These are phyloP conservation scores for Gymnopilus junonius DNA, from an alignment of 768 basidiomycete genomes.

Conservation along the genomic window DNA sequence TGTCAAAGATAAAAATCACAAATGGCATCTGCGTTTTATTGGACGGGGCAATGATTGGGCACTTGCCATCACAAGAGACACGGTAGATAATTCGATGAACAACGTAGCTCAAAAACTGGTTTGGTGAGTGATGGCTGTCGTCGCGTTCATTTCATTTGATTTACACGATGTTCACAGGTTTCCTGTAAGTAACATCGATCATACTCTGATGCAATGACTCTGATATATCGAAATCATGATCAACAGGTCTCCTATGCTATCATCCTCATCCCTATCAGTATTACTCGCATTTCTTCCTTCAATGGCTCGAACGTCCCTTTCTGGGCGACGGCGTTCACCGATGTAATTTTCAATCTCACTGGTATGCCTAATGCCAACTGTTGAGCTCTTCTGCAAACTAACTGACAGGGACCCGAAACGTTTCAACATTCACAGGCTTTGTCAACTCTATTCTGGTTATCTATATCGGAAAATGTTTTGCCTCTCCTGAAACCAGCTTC, in stretches of 20 bases:
- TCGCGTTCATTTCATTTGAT: not conserved
- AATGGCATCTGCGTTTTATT: constrained; percentile 13
- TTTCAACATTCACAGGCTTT: constrained; percentile 11
- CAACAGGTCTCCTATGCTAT: constrained; percentile 31
- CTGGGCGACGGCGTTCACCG: constrained; percentile 24
- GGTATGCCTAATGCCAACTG: constrained; percentile 20
- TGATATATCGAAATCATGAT: not conserved
- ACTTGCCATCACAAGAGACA: constrained; percentile 4
- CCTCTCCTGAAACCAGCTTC: constrained; percentile 4
- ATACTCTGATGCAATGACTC: not conserved
- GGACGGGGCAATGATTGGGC: constrained; percentile 5
- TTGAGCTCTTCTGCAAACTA: not conserved
- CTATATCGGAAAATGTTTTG: constrained; percentile 8
- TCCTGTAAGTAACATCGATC: constrained; percentile 7
- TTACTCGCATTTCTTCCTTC: constrained; percentile 31
- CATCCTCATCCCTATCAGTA: constrained; percentile 31
- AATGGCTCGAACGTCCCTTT: constrained; percentile 29
- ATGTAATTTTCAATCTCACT: constrained; percentile 33
- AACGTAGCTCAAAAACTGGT: constrained; percentile 12
- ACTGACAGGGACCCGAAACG: too few relatives aligned
- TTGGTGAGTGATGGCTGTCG: constrained; percentile 9
- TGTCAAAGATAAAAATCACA: constrained; percentile 9
- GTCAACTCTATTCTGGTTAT: constrained; percentile 21
- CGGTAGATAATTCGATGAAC: constrained; percentile 9
- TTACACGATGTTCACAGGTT: constrained; percentile 7